These are phyloP conservation scores for Globomyces pollinis-pini DNA, from an alignment of 192 early-diverging fungal species.

Conservation along the genomic window DNA sequence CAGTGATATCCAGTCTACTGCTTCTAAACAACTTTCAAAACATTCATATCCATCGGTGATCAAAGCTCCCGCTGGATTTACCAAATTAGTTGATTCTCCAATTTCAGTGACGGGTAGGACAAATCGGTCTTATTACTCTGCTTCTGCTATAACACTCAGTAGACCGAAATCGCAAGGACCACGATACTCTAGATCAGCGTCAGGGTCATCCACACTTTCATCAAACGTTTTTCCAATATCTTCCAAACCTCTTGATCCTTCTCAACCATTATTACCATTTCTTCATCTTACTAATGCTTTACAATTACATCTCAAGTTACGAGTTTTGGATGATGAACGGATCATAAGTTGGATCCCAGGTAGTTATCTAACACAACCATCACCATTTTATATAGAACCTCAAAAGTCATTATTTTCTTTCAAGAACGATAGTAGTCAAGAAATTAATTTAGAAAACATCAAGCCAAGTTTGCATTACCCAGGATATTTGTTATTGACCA, in stretches of 20 bases:
- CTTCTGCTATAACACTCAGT: neutral
- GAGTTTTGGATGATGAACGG: slow-evolving; percentile 33
- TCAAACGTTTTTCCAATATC: neutral
- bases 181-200: slow-evolving; percentile 1
- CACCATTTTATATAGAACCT: slow-evolving; percentile 23
- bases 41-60: slow-evolving; percentile 4
- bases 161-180: slow-evolving; percentile 1
- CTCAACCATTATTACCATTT: slow-evolving; percentile 42
- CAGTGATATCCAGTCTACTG: neutral
- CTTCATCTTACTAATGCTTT: slow-evolving; percentile 35
- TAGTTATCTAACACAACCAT: slow-evolving; percentile 23
- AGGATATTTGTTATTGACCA: slow-evolving; percentile 36
- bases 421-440: neutral
- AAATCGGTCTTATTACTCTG: too few species aligned
- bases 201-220: slow-evolving; percentile 7
- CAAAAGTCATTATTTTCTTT: neutral
- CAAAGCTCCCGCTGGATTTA: slow-evolving; percentile 2
- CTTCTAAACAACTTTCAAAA: neutral
- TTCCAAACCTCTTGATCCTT: slow-evolving; percentile 6
- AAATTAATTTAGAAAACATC: neutral
- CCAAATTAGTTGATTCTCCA: neutral
- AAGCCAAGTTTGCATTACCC: slow-evolving; percentile 13
- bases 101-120: neutral
- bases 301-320: slow-evolving; percentile 38
- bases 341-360: slow-evolving; percentile 38